Percentiles rank a stretch among this genome's conserved stretches.
phyloP scores from a whole-genome alignment of 352 stramenopile genomes.

The Salisapilia sapeloensis region DNA sequence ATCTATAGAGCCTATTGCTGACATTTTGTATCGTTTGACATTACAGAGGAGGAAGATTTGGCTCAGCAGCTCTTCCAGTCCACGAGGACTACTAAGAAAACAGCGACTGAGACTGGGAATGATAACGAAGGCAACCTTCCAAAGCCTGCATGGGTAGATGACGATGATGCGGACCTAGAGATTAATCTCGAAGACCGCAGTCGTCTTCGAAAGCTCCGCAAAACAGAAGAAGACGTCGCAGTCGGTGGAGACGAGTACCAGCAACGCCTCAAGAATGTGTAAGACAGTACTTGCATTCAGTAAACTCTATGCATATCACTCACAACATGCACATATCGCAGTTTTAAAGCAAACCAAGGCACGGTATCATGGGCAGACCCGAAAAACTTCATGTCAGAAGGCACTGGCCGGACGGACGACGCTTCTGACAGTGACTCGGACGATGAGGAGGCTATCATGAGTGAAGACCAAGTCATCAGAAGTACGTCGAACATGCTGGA shows the following conservation, averaged over 20 bases:
- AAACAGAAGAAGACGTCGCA: conserved; percentile 43
- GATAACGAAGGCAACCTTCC: not conserved
- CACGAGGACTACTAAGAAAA: not conserved
- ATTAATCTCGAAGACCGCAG: conserved; percentile 51
- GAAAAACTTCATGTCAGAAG: conserved; percentile 48
- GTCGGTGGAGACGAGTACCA: conserved; percentile 63
- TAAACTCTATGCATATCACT: not conserved
- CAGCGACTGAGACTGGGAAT: conserved; percentile 1
- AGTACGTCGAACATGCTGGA: conserved; percentile 44
- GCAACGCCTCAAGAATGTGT: conserved; percentile 69
- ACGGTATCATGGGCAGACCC: conserved; percentile 56
- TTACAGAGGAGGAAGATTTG: conserved; percentile 1
- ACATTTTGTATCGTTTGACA: no score
- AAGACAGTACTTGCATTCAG: conserved; percentile 3
- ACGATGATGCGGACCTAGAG: conserved; percentile 61
- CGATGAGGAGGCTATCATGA: conserved; percentile 33
- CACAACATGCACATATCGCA: conserved; percentile 6
- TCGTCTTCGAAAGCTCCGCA: conserved; percentile 72
- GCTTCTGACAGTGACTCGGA: conserved; percentile 3
- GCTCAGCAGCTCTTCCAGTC: conserved; percentile 1
- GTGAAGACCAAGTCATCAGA: conserved; percentile 21
- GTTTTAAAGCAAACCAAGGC: conserved; percentile 35
- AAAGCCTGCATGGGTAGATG: conserved; percentile 74
- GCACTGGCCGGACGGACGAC: conserved; percentile 18
- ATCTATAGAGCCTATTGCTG: no score